phyloP scores from a whole-genome alignment of 169 alveolate species.

The Perkinsus marinus region DNA sequence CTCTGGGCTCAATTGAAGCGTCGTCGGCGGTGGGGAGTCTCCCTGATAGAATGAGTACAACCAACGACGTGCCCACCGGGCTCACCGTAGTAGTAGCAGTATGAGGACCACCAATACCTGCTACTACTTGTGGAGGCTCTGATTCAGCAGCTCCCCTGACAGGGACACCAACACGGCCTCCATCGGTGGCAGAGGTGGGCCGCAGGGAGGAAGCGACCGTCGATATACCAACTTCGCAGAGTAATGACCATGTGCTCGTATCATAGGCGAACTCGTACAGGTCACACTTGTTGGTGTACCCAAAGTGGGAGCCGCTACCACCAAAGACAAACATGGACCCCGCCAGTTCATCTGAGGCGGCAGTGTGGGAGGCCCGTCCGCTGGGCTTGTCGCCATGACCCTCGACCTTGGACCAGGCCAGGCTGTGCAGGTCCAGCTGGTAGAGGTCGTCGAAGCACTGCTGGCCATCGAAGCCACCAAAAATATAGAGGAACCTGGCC shows the following conservation, averaged over 20 bases:
- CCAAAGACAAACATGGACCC: constrained; percentile 16
- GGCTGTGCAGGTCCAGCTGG: background rate
- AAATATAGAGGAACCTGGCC: background rate
- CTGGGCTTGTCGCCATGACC: background rate
- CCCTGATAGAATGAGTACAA: background rate
- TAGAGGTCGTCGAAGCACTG: background rate
- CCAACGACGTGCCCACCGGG: background rate
- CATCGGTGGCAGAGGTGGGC: constrained; percentile 3
- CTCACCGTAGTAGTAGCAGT: background rate
- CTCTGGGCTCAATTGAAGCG: background rate
- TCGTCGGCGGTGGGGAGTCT: background rate
- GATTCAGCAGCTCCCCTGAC: too few relatives aligned
- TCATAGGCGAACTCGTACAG: constrained; percentile 18
- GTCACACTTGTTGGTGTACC: constrained; percentile 29
- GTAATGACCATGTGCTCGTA: constrained; percentile 12
- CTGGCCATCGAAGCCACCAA: background rate
- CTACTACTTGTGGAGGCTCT: too few relatives aligned
- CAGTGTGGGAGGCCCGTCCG: background rate
- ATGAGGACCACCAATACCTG: too few relatives aligned
- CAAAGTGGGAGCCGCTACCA: constrained; percentile 18
- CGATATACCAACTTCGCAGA: background rate
- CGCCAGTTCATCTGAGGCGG: background rate
- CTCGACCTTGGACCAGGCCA: background rate
- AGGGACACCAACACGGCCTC: too few relatives aligned
- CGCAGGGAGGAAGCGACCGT: background rate